Base-by-base conservation (phyloP, 495 filamentous ascomycete species). In the Aspergillus egyptiacus region DNA sequence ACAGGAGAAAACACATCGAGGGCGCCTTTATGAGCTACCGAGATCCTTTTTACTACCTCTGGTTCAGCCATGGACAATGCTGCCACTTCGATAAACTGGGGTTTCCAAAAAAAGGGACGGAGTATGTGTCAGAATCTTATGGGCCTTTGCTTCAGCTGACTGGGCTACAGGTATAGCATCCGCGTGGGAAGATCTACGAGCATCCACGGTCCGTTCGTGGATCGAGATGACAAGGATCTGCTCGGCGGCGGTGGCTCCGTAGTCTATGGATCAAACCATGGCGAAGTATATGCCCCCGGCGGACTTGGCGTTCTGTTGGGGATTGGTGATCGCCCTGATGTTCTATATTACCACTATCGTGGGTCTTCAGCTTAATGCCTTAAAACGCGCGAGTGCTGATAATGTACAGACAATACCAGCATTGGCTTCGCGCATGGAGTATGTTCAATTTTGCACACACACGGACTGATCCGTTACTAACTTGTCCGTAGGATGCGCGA, bases 61-160 rank as follows among this genome's bases (percentile, higher is more conserved):
- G 86, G 71, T 86, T 81, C 60, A 84, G 79, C 46, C 70, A 76
- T 31, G 86, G 86, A 2, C 59, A 70, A 9, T 91, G 86, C 67
- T 91, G 86, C 57, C 70, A 71, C 2, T 81, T 81, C 46, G 64
- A 71, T 27, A 10, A 53, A 13, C 13, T 52, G 46, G 13, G 51
- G 17, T 70, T 68, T 28, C 85, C 85, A 0, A 57, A 65, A 0
- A 54, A 64, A 0, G 83, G 84, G 0, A 61, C 69, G 6, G 86
- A 89, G 72, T 89, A 88, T 24, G 54, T 48, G 36, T n/a, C 48
- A 13, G 19, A 27, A 3, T 2, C 18, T 35, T 35, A 4, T 17
- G n/a, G 3, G 14, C 3, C 13, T 35, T 35, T 15, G 13, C 33
- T 5, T 35, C 30, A 24, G 13, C 35, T 47, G n/a, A 35, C 31